Evolutionary conservation across 768 basidiomycete genomes (phyloP), one percentile per base, ranked within the genome.

Genomic region (Gelatoporia subvermispora): DNA sequence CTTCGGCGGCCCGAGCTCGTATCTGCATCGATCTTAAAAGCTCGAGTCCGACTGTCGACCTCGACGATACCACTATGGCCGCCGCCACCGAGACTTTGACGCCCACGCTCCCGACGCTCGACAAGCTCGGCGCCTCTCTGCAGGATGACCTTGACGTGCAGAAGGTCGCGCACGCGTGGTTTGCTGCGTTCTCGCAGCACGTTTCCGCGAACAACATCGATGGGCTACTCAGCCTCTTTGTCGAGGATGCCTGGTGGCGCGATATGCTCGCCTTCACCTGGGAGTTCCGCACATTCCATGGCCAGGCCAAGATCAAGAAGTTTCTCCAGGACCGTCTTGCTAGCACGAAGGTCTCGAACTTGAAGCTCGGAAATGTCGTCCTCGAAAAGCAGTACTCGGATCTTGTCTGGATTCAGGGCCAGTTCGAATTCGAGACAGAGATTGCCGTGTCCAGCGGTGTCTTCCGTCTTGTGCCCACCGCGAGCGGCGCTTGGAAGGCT

Each of bases 401-500:
- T 44, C 56, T 64, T 40, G 61, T 56, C 4, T 64, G 64, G 61
- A 55, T 64, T 50, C 52, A 53, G 48, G 56, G 45, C 13, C 54
- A 60, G 23, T 72, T 78, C 63, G 64, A 68, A 18, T 76, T 82
- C 55, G 66, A 72, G 49, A 72, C 66, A 25, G 65, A 56, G n/a
- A 57, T 67, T 13, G 74, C 71, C 0, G 59, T 64, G 40, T 69
- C 63, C 34, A 48, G 41, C 13, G 42, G 77, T 75, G 56, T 82
- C 43, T 67, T 76, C 43, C 73, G 75, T 31, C 64, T 76, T 9
- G 70, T 81, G 35, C 77, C 71, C 13, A 64, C 69, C 21, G 43
- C 65, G 25, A 65, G 67, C 16, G 65, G 70, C 45, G 55, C 56
- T 8, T 79, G 78, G 76, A 73, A 73, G 55, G 74, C 77, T 4